These are phyloP conservation scores for Blastobotrys elegans DNA, from an alignment of 1,139 yeast species.

Conservation along the genomic window DNA sequence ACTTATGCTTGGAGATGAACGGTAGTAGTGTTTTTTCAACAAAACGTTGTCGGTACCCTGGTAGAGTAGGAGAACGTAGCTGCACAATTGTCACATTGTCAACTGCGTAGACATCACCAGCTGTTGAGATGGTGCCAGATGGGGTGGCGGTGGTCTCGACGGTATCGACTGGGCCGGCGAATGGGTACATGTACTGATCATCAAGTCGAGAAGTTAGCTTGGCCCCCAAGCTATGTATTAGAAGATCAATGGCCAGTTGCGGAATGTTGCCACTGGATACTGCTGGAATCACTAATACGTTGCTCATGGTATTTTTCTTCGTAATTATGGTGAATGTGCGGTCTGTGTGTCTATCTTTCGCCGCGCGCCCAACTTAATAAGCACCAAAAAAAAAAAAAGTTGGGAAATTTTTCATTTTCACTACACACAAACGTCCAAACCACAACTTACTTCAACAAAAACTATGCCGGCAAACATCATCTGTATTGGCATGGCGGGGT, in stretches of 20 bases:
- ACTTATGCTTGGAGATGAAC: slow-evolving; percentile 39
- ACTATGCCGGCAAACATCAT: slow-evolving; percentile 40
- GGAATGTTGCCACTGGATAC: slow-evolving; percentile 89
- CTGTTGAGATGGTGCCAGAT: slow-evolving; percentile 42
- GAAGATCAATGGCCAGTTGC: slow-evolving; percentile 70
- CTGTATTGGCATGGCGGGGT: slow-evolving; percentile 90
- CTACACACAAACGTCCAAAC: background rate
- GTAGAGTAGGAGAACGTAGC: slow-evolving; percentile 78
- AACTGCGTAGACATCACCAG: slow-evolving; percentile 21
- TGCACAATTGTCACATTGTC: slow-evolving; percentile 53
- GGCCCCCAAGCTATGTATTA: slow-evolving; percentile 58
- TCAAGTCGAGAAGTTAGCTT: slow-evolving; percentile 52
- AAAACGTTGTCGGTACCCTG: slow-evolving; percentile 53
- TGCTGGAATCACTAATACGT: slow-evolving; percentile 52
- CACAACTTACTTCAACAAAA: background rate
- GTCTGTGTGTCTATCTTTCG: background rate
- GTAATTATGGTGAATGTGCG: background rate
- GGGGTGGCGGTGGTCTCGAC: slow-evolving; percentile 44
- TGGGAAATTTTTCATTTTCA: background rate
- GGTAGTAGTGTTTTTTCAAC: slow-evolving; percentile 51
- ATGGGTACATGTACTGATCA: slow-evolving; percentile 65
- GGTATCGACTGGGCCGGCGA: slow-evolving; percentile 69
- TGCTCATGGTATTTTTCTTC: slow-evolving; percentile 2
- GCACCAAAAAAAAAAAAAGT: background rate
- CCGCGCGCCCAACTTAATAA: too few species aligned